phyloP scores from a whole-genome alignment of 352 stramenopile species.

The Globisporangium middletonii region DNA sequence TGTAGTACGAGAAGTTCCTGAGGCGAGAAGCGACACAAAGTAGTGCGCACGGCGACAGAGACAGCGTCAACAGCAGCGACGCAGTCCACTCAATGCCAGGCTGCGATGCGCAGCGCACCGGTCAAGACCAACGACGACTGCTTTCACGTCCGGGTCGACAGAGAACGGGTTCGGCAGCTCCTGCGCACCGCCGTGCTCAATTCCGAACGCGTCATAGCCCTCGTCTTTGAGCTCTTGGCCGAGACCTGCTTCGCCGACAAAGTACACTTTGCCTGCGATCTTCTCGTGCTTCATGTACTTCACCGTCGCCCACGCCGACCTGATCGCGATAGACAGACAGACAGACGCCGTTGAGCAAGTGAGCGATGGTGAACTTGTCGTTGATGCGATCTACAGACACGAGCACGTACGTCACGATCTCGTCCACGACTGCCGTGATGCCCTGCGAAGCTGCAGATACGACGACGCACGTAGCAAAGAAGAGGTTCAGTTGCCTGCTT shows the following conservation, averaged over 20 bases:
- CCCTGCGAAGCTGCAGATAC: slow-evolving; percentile 52
- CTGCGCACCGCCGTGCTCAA: slow-evolving; percentile 64
- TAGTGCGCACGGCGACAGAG: not conserved
- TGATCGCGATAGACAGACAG: slow-evolving; percentile 8
- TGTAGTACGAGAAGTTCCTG: slow-evolving; percentile 82
- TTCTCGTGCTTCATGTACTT: slow-evolving; percentile 77
- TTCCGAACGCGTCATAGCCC: slow-evolving; percentile 62
- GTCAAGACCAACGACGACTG: slow-evolving; percentile 79
- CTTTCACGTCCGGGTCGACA: slow-evolving; percentile 63
- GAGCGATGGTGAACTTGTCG: not conserved
- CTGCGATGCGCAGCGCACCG: slow-evolving; percentile 21
- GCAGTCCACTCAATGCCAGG: not conserved
- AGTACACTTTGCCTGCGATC: slow-evolving; percentile 77
- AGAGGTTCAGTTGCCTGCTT: no score
- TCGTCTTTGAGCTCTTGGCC: slow-evolving; percentile 55
- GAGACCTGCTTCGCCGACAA: slow-evolving; percentile 73
- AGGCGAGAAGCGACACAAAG: not conserved
- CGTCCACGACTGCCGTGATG: slow-evolving; percentile 51
- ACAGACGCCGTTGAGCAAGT: not conserved
- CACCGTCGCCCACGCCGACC: slow-evolving; percentile 76
- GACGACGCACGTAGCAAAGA: slow-evolving; percentile 1
- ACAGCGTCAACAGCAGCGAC: not conserved
- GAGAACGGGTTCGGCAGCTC: slow-evolving; percentile 59
- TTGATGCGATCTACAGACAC: not conserved
- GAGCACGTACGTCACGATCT: slow-evolving; percentile 71